Conservation (phyloP, 2,329 filamentous ascomycete species). For the Neofusicoccum sp. region DNA sequence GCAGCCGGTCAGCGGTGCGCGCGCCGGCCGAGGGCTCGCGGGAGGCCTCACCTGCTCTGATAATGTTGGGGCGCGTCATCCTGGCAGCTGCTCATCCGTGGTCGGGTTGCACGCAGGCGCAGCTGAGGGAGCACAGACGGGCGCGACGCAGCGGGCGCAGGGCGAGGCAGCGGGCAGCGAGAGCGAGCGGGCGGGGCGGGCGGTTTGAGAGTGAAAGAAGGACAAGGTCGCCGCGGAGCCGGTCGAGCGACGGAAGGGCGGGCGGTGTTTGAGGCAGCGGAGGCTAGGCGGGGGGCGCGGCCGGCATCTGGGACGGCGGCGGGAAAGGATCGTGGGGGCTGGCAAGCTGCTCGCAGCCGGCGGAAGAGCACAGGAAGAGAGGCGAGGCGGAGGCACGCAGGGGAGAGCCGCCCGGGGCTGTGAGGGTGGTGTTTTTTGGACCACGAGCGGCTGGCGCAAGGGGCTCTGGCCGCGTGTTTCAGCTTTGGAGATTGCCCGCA, state of each 20-base stretch:
- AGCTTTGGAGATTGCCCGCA: no score
- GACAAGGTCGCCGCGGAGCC: neutral
- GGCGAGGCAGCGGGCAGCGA: neutral
- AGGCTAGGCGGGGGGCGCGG: constrained; percentile 6
- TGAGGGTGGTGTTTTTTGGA: constrained; percentile 1
- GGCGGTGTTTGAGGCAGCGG: neutral
- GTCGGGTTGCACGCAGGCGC: constrained; percentile 13
- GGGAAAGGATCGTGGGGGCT: constrained; percentile 4
- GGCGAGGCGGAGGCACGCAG: neutral
- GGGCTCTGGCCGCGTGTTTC: no score
- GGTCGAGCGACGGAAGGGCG: neutral
- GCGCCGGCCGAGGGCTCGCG: neutral
- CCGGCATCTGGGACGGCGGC: neutral
- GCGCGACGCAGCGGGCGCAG: neutral
- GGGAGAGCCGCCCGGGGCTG: neutral
- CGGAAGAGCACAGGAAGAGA: neutral
- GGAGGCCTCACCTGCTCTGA: constrained; percentile 51
- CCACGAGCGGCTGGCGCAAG: no score
- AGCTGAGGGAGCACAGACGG: constrained; percentile 4
- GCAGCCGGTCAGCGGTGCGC: constrained; percentile 26
- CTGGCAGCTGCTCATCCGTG: constrained; percentile 8
- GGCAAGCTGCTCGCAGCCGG: constrained; percentile 9
- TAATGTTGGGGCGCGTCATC: constrained; percentile 58
- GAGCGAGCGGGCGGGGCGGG: neutral
- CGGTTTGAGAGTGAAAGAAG: constrained; percentile 1